These are phyloP conservation scores for Backusella westeae DNA, from an alignment of 192 early-diverging fungal genomes.

Conservation along the genomic window DNA sequence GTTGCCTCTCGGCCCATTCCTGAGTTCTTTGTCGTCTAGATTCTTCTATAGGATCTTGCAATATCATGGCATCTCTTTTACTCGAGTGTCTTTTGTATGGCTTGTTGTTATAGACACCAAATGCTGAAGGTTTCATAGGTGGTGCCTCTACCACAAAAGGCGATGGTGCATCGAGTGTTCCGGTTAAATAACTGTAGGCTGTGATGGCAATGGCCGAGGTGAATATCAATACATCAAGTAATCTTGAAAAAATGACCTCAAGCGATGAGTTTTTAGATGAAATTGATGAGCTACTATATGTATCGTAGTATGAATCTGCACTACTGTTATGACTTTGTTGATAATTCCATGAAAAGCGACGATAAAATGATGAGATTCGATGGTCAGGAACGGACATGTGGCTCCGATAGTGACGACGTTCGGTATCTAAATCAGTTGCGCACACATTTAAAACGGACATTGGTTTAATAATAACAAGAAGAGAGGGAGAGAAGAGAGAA, in stretches of 20 bases:
- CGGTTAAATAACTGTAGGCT: conserved; percentile 16
- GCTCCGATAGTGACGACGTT: conserved; percentile 6
- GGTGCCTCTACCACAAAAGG: background rate
- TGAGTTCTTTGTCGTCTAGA: conserved; percentile 13
- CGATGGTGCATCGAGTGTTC: conserved; percentile 7
- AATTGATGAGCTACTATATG: background rate
- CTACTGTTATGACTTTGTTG: background rate
- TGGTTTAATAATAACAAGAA: background rate
- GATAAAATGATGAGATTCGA: background rate
- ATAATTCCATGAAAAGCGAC: conserved; percentile 12
- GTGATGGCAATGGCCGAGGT: conserved; percentile 23
- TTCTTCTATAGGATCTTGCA: conserved; percentile 6
- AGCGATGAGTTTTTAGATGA: conserved; percentile 12
- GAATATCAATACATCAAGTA: conserved; percentile 16
- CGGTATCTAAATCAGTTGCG: background rate
- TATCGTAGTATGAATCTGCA: background rate
- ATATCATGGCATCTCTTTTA: background rate
- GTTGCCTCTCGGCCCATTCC: conserved; percentile 13
- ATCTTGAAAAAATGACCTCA: conserved; percentile 8
- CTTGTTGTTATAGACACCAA: background rate
- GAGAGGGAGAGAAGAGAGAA: background rate
- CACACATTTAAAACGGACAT: conserved; percentile 14
- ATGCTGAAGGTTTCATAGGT: background rate
- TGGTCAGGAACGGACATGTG: background rate
- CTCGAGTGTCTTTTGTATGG: background rate